Base-by-base conservation (phyloP, 2,329 filamentous ascomycete genomes). In the Chaetomiaceae sp. region DNA sequence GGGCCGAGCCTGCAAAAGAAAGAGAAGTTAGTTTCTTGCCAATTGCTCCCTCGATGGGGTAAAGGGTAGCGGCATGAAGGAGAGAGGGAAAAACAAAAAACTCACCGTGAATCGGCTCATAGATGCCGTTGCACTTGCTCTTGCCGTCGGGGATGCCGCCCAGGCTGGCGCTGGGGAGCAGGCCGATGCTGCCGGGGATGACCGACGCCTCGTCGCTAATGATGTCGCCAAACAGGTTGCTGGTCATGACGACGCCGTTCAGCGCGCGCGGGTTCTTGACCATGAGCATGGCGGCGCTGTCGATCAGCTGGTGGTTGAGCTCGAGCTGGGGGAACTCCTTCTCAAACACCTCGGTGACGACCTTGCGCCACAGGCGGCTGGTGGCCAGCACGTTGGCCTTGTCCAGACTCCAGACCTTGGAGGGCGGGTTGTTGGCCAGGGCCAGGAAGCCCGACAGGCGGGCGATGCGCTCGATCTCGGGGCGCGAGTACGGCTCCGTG, bases 301-400 rank as follows among this genome's bases (percentile, higher is more conserved):
- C 92, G 66, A 97, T 96, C 44, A 97, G 79, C 68, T 97, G 91
- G 69, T 96, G 92, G 58, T 84, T 82, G 38, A 95, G 73, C 73
- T 87, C 81, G 40, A 96, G 72, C 67, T 92, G 82, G 3, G 92
- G 90, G 73, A 95, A 97, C 76, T 96, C 92, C 59, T 85, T 85
- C 60, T 78, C 79, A 78, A 96, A 92, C 52, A 90, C 78, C 72
- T 96, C 88, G 35, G 81, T 83, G 39, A 96, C 86, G 2, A 87
- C 86, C 74, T 87, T 91, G 55, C 92, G 79, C 92, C 92, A 97
- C 62, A 97, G 74, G 37, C 92, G 76, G 66, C 84, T 89, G 13
- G 91, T 96, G 2, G 92, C 92, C 58, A 97, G 79, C 44, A 97
- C 92, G 66, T 97, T 97, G 50, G 92, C 93, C 82, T 97, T 97